phyloP scores from a whole-genome alignment of 495 filamentous ascomycete genomes.

The Cenococcum geophilum region DNA sequence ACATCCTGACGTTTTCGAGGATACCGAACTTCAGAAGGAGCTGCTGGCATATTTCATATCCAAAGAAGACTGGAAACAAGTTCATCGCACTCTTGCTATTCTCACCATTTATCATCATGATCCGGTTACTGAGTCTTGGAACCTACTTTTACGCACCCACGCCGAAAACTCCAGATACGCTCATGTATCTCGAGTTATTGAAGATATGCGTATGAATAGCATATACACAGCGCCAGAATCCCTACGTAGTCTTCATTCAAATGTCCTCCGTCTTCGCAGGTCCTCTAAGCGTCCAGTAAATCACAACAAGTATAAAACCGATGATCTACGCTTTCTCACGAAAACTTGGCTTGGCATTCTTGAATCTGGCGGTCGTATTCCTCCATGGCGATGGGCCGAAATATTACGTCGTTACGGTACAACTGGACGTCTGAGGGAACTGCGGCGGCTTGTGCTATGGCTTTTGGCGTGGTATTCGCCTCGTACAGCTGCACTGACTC shows the following conservation, averaged over 20 bases:
- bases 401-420: conserved; percentile 47
- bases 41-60: conserved; percentile 49
- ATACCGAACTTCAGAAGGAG: conserved; percentile 51
- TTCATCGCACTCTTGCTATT: conserved; percentile 50
- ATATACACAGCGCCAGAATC: conserved; percentile 11
- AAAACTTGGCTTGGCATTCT: conserved; percentile 36
- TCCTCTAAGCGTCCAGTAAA: conserved; percentile 9
- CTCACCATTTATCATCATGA: conserved; percentile 36
- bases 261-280: conserved; percentile 14
- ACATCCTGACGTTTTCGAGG: conserved; percentile 68
- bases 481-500: conserved; percentile 3
- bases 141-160: conserved; percentile 41
- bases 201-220: conserved; percentile 18
- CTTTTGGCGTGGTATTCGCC: conserved; percentile 25
- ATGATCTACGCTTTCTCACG: conserved; percentile 34
- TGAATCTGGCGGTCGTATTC: conserved; percentile 34
- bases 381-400: conserved; percentile 43
- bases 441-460: conserved; percentile 31
- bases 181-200: conserved; percentile 9
- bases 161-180: conserved; percentile 24
- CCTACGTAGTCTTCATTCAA: conserved; percentile 1
- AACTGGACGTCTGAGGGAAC: conserved; percentile 40
- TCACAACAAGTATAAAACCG: conserved; percentile 25
- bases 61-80: conserved; percentile 46
- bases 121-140: conserved; percentile 33